Evolutionary conservation across 2,329 filamentous ascomycete genomes (phyloP).

Genomic region (Calycina herbarum): DNA sequence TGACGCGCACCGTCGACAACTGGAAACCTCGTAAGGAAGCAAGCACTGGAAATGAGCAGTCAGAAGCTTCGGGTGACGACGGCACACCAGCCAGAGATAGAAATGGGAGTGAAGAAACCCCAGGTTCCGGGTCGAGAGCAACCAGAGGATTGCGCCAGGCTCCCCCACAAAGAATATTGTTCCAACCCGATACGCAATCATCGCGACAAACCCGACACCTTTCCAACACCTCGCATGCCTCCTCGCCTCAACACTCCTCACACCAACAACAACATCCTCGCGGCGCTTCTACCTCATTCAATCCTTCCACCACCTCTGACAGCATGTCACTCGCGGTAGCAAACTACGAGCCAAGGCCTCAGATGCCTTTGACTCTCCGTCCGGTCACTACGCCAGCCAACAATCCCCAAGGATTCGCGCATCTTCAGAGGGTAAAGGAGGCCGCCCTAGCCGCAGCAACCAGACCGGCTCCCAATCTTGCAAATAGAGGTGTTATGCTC

Average conservation of each 20-base stretch:
- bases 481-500: conserved; percentile 52
- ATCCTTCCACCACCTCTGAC: conserved; percentile 55
- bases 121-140: conserved; percentile 55
- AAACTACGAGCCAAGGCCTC: conserved; percentile 67
- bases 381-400: conserved; percentile 75
- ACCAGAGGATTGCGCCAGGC: conserved; percentile 73
- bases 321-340: conserved; percentile 61
- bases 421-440: conserved; percentile 50
- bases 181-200: conserved; percentile 75
- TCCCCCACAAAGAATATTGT: conserved; percentile 81
- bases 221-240: conserved; percentile 35
- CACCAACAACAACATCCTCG: conserved; percentile 34
- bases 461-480: conserved; percentile 46
- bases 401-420: conserved; percentile 67
- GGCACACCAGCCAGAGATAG: conserved; percentile 57
- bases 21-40: conserved; percentile 52
- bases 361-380: conserved; percentile 65
- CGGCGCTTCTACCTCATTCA: conserved; percentile 46
- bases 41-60: conserved; percentile 53
- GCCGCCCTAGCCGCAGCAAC: conserved; percentile 38
- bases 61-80: conserved; percentile 60
- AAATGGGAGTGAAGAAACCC: conserved; percentile 49
- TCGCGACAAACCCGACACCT: conserved; percentile 62
- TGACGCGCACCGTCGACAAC: conserved; percentile 77
- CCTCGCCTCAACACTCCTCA: conserved; percentile 29